Conservation (phyloP, 768 basidiomycete species). For the Chalciporus chontae region DNA sequence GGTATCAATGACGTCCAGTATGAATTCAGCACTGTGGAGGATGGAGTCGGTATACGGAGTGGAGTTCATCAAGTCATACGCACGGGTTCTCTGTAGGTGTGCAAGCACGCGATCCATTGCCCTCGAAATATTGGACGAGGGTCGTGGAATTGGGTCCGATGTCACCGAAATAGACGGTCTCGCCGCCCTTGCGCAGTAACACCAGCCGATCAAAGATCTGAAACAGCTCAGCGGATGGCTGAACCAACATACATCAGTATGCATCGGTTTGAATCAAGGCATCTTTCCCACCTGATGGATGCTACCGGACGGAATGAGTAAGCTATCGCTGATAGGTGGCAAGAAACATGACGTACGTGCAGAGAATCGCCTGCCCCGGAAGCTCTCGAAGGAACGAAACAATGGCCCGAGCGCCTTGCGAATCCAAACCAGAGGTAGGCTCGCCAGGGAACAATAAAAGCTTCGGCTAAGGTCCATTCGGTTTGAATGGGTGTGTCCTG, state of each 20-base stretch:
- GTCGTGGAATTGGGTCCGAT: slow-evolving; percentile 58
- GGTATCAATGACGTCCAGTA: too few species aligned
- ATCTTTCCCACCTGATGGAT: too few species aligned
- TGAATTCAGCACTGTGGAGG: slow-evolving; percentile 9
- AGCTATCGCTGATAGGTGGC: too few species aligned
- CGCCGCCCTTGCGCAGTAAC: slow-evolving; percentile 68
- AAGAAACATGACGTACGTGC: too few species aligned
- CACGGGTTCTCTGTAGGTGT: slow-evolving; percentile 66
- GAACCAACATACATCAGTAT: slow-evolving; percentile 59
- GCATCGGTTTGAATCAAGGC: too few species aligned
- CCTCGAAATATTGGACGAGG: slow-evolving; percentile 75
- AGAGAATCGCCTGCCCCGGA: slow-evolving; percentile 81
- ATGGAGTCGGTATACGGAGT: slow-evolving; percentile 50
- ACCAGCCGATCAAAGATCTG: slow-evolving; percentile 76
- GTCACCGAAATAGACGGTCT: slow-evolving; percentile 66
- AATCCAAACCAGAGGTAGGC: slow-evolving; percentile 85
- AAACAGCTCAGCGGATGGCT: slow-evolving; percentile 81
- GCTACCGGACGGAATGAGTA: too few species aligned
- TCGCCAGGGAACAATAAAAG: slow-evolving; percentile 84
- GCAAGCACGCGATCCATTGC: slow-evolving; percentile 60
- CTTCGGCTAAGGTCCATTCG: too few species aligned
- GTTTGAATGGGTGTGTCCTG: too few species aligned
- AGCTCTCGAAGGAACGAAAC: slow-evolving; percentile 70
- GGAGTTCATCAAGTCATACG: slow-evolving; percentile 60
- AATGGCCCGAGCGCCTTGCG: slow-evolving; percentile 84